Percentiles rank a stretch among this genome's conserved stretches.
Evolutionary conservation across 805 yeast genomes (phyloP).

Genomic region (Priceomyces carsonii): DNA sequence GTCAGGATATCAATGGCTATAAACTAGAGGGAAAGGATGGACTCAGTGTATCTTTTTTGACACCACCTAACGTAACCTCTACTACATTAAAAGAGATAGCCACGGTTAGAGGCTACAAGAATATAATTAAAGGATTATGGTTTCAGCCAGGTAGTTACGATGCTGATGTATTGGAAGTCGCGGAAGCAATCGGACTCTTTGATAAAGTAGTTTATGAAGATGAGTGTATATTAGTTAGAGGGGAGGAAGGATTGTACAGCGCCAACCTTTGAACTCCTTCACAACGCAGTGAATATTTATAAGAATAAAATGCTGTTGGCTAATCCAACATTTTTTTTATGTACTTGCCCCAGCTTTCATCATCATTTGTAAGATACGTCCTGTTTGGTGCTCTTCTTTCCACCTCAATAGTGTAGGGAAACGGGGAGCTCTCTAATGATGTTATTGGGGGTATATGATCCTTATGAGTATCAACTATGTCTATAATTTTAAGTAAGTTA

Average conservation of each 20-base stretch:
- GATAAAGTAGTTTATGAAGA: constrained; percentile 46
- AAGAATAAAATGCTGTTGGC: not conserved
- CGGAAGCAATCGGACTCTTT: constrained; percentile 33
- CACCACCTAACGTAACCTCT: constrained; percentile 66
- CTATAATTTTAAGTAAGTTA: constrained; percentile 48
- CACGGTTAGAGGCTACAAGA: constrained; percentile 39
- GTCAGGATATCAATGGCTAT: constrained; percentile 22
- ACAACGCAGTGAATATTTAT: constrained; percentile 1
- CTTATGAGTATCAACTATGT: constrained; percentile 55
- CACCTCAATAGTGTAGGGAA: constrained; percentile 45
- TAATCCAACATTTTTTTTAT: constrained; percentile 45
- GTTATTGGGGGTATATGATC: constrained; percentile 76
- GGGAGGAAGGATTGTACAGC: constrained; percentile 50
- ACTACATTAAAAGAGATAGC: constrained; percentile 35
- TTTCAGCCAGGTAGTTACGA: constrained; percentile 83
- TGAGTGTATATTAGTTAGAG: constrained; percentile 71
- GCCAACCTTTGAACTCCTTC: constrained; percentile 34
- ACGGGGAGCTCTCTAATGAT: constrained; percentile 64
- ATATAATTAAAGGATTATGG: constrained; percentile 63
- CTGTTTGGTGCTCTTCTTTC: constrained; percentile 11
- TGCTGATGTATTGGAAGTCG: constrained; percentile 44
- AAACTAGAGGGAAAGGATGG: constrained; percentile 39
- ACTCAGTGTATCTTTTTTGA: constrained; percentile 64
- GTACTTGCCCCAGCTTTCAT: constrained; percentile 43
- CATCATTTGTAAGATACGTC: constrained; percentile 17